Base-by-base conservation (phyloP, 2,329 filamentous ascomycete genomes). In the Scytalidium lignicola region DNA sequence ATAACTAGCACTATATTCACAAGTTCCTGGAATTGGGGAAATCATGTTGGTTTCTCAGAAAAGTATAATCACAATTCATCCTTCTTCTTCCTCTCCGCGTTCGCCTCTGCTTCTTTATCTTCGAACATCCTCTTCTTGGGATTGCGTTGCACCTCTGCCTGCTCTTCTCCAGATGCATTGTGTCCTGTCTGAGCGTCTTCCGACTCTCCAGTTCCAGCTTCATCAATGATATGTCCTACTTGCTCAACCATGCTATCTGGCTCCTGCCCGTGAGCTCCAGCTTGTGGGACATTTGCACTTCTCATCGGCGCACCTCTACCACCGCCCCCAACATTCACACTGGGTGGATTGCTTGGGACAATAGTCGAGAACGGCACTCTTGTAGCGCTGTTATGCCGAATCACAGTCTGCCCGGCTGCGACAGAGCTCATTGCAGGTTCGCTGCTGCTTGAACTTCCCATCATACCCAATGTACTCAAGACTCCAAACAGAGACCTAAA, bases 51-150 rank as follows among this genome's bases (percentile, higher is more conserved):
- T n/a, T n/a, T n/a, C n/a, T n/a, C n/a, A n/a, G n/a, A 26, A 26
- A 26, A 37, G 10, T 8, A 8, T 4, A 17, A 15, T 37, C n/a
- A 63, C 19, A 68, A 47, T 50, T 67, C 65, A 51, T 67, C 62
- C 44, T 56, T 65, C 44, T 56, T 65, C 28, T 47, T 51, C 47
- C 54, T 56, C 49, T 60, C 51, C 41, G 55, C 56, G 26, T 61
- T 49, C 20, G 58, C 57, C 19, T 58, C 57, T 54, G 62, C 62
- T 52, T 72, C 69, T 41, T 59, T 63, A 23, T 70, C 65, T 55
- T 83, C 79, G 71, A 79, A 81, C 67, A 76, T 76, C 67, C 79
- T 75, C 69, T 83, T 83, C 70, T 76, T 82, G 6, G 78, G 77
- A 62, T 83, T 83, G 64, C 46, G 46, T 19, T 55, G 51, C 21